Base-by-base conservation (phyloP, 2,329 filamentous ascomycete genomes). In the Ophiosphaerella korrae region DNA sequence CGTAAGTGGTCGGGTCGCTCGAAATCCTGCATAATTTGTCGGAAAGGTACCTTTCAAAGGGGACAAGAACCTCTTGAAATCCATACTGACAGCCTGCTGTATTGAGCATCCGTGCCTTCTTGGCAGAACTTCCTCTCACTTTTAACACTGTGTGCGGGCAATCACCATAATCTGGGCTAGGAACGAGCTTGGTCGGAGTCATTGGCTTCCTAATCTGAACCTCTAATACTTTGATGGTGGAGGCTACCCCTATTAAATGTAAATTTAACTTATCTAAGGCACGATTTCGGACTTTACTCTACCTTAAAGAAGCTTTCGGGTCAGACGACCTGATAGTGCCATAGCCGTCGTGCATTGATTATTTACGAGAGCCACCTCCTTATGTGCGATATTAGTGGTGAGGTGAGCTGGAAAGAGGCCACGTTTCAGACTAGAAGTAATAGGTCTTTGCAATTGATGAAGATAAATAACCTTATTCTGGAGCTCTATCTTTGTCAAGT, bases 321-420 rank as follows among this genome's bases (percentile, higher is more conserved):
- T 36, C 29, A 49, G 40, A 36, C 46, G 46, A 38, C 46, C 46
- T 18, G 44, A 29, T 12, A 49, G 46, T 37, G 46, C 46, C 46
- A 49, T 43, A 21, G 46, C 46, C 39, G 40, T 29, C 38, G 46
- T 49, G 40, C 46, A 49, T 32, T 49, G 46, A 45, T 49, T 49
- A 21, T 44, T 49, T 23, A 21, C 39, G 13, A 49, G 40, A 38
- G 46, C 46, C 24, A 40, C 46, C 39, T 49, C 46, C 40, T 38
- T 49, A 31, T 49, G 40, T 4, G 16, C 39, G 33, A 35, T 36
- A 49, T 49, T 49, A n/a, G 46, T 33, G 40, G 46, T 49, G 39
- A 49, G 46, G 43, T 49, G 46, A 44, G 31, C 46, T 36, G 46
- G 46, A 45, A 49, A 49, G 29, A 13, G 46, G 38, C 39, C 46